Evolutionary conservation across 23 red algal species (phyloP).

Genomic region (Gracilaria gracilis): DNA sequence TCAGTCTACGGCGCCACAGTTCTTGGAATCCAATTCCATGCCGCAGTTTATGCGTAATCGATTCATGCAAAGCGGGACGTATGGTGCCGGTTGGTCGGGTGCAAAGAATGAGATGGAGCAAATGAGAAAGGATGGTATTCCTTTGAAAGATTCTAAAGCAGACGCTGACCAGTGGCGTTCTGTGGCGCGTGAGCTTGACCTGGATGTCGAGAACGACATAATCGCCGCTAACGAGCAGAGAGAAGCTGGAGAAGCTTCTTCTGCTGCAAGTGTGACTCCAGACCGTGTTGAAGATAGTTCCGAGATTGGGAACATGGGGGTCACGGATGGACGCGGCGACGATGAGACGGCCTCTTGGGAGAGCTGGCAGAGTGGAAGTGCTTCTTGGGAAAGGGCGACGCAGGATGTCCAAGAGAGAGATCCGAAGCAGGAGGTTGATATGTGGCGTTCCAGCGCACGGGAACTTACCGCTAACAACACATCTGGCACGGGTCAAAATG

Average conservation of each 20-base stretch:
- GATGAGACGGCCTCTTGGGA: conserved; percentile 35
- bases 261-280: background rate
- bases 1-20: background rate
- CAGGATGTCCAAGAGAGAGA: conserved; percentile 32
- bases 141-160: conserved; percentile 51
- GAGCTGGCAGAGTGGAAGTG: conserved; percentile 34
- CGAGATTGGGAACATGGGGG: background rate
- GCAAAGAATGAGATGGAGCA: conserved; percentile 37
- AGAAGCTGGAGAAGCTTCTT: background rate
- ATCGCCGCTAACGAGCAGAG: background rate
- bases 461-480: conserved; percentile 23
- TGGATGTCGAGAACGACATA: conserved; percentile 37
- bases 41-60: conserved; percentile 48
- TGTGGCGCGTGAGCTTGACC: conserved; percentile 56
- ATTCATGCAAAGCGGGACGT: conserved; percentile 40
- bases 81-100: conserved; percentile 51
- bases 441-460: conserved; percentile 71
- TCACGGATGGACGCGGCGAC: background rate
- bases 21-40: background rate
- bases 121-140: conserved; percentile 42
- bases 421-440: conserved; percentile 77
- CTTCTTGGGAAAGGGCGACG: conserved; percentile 25
- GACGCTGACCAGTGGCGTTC: conserved; percentile 67
- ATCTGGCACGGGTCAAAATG: background rate
- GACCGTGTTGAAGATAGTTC: background rate